phyloP scores from a whole-genome alignment of 805 yeast species.

The Ogataea kodamae region DNA sequence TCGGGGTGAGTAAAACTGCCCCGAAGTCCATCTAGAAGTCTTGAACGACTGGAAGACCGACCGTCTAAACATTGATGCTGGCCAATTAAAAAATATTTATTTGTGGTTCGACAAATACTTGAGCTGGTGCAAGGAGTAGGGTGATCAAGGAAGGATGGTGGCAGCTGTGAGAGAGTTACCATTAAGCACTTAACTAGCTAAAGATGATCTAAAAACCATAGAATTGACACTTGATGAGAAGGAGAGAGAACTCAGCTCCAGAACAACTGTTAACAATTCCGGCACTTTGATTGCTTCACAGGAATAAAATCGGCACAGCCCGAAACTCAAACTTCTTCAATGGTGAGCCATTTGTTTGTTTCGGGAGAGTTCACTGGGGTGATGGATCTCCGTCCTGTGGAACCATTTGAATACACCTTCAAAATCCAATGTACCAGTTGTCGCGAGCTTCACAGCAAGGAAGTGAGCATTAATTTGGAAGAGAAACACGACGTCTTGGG shows the following conservation, averaged over 20 bases:
- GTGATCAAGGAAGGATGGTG: too few relatives aligned
- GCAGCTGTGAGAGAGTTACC: too few relatives aligned
- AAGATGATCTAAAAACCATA: too few relatives aligned
- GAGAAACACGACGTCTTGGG: constrained; percentile 66
- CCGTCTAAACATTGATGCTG: constrained; percentile 8
- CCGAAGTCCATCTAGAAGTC: constrained; percentile 4
- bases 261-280: too few relatives aligned
- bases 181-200: too few relatives aligned
- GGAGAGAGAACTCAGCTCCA: too few relatives aligned
- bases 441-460: constrained; percentile 71
- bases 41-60: constrained; percentile 3
- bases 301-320: too few relatives aligned
- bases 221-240: too few relatives aligned
- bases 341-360: constrained; percentile 30
- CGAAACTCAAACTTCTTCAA: too few relatives aligned
- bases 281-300: too few relatives aligned
- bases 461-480: constrained; percentile 61
- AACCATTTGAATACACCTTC: constrained; percentile 80
- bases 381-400: constrained; percentile 47
- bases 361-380: constrained; percentile 37
- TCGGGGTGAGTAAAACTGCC: constrained; percentile 7
- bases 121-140: constrained; percentile 3
- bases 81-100: constrained; percentile 7
- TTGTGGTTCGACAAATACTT: constrained; percentile 1
- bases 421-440: constrained; percentile 73